Percentiles rank a stretch among this genome's conserved stretches.
Evolutionary conservation across 805 yeast genomes (phyloP).

Genomic region (Suhomyces sp.): DNA sequence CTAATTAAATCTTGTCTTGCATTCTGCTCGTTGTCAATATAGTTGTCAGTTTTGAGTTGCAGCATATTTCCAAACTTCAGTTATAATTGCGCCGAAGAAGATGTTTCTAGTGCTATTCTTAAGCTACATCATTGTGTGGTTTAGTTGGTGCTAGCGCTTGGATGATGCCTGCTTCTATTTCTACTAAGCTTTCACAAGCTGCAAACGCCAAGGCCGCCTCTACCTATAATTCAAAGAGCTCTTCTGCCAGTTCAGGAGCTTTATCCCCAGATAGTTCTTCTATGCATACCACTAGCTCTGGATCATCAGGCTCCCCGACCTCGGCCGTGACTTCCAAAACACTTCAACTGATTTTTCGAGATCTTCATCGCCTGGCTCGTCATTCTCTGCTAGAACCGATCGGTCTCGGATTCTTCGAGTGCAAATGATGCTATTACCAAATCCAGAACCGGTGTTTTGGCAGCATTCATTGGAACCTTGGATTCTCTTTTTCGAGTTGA

Average conservation of each 20-base stretch:
- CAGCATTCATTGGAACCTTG: not conserved
- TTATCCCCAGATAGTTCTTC: not conserved
- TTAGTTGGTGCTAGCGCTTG: slow-evolving; percentile 42
- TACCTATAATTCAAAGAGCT: not conserved
- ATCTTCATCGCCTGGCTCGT: not conserved
- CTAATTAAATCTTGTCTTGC: not conserved
- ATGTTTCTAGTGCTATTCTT: slow-evolving; percentile 34
- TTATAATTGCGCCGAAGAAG: slow-evolving; percentile 35
- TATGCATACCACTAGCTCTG: not conserved
- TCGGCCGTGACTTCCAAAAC: not conserved
- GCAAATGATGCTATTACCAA: not conserved
- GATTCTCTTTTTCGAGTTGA: not conserved
- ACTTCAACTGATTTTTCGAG: not conserved
- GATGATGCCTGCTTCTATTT: slow-evolving; percentile 45
- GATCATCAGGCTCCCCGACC: not conserved
- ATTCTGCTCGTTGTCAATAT: not conserved
- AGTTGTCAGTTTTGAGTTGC: not conserved
- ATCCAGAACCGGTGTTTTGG: not conserved
- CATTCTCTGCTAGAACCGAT: not conserved
- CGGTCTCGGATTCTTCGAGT: not conserved
- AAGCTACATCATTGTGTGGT: slow-evolving; percentile 43
- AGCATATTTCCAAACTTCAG: not conserved
- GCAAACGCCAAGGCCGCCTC: slow-evolving; percentile 14
- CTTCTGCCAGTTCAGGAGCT: not conserved
- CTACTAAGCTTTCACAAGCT: slow-evolving; percentile 27